These are phyloP conservation scores for Aureobasidium zeae DNA, from an alignment of 2,329 filamentous ascomycete species.

Conservation along the genomic window DNA sequence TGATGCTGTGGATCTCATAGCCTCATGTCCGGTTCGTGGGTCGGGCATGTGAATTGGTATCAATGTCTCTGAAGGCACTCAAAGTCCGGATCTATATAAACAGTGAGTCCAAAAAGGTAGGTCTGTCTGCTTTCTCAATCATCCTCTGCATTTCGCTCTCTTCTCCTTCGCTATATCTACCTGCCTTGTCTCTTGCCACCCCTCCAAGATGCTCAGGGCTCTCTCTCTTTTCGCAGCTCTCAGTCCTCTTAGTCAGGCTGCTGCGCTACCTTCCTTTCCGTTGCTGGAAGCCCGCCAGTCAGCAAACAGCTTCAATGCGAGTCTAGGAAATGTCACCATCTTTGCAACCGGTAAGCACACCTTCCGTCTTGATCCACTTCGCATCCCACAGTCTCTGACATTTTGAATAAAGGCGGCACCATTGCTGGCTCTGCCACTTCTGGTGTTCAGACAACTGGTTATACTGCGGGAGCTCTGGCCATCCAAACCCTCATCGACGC, in stretches of 20 bases:
- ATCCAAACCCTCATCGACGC: conserved; percentile 45
- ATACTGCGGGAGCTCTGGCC: conserved; percentile 40
- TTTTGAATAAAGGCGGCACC: conserved; percentile 48
- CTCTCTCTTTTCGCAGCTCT: conserved; percentile 4
- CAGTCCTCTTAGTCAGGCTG: conserved; percentile 1
- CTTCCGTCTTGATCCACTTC: not conserved
- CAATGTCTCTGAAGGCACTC: not conserved
- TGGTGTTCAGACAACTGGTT: conserved; percentile 46
- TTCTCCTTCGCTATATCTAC: not conserved
- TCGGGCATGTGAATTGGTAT: not conserved
- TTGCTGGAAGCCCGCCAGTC: not conserved
- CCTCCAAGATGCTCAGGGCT: not conserved
- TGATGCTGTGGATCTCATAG: not conserved
- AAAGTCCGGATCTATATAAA: conserved; percentile 1
- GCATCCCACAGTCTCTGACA: not conserved
- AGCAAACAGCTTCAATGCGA: conserved; percentile 30
- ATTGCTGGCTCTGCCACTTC: conserved; percentile 47
- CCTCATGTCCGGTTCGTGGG: not conserved
- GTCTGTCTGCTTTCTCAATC: not conserved
- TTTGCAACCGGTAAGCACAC: conserved; percentile 35
- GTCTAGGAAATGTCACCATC: conserved; percentile 48
- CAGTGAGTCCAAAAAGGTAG: not conserved
- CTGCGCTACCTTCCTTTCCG: not conserved
- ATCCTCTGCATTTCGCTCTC: not conserved
- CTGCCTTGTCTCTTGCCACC: not conserved